These are phyloP conservation scores for Phytophthora meadii DNA, from an alignment of 352 stramenopile genomes.

Conservation along the genomic window DNA sequence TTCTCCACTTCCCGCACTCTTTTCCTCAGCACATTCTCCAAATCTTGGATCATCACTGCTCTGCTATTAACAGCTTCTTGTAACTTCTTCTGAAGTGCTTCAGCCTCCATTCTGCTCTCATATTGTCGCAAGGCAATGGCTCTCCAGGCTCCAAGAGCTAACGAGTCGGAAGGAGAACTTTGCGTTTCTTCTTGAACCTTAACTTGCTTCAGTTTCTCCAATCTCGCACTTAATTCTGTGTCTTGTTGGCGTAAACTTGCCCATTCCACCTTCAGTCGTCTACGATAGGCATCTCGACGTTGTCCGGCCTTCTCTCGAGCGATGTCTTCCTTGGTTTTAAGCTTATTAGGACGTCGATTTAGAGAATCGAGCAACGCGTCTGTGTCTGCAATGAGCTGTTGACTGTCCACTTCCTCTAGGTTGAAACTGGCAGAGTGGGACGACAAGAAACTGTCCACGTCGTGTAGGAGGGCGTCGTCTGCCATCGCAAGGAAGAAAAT, in stretches of 20 bases:
- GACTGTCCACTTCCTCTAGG: constrained; percentile 27
- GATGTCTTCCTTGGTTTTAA: constrained; percentile 2
- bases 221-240: constrained; percentile 16
- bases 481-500: constrained; percentile 3
- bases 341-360: constrained; percentile 5
- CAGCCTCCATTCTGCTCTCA: constrained; percentile 30
- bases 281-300: constrained; percentile 37
- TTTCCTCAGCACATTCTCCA: constrained; percentile 23
- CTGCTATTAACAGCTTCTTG: constrained; percentile 20
- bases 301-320: constrained; percentile 26
- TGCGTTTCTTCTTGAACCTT: constrained; percentile 10
- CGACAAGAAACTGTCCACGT: constrained; percentile 12
- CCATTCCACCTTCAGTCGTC: constrained; percentile 37
- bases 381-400: constrained; percentile 26
- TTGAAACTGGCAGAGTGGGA: not conserved
- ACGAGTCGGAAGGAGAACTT: constrained; percentile 7
- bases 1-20: constrained; percentile 21
- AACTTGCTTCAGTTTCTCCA: constrained; percentile 19
- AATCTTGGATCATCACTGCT: constrained; percentile 34
- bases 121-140: constrained; percentile 31
- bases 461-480: constrained; percentile 13
- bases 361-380: constrained; percentile 22
- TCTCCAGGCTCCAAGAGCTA: constrained; percentile 25
- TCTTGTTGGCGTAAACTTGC: constrained; percentile 27
- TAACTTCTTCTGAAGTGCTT: constrained; percentile 17